Conservation (phyloP, 305 asterid genomes). For the Solanum hybrid region DNA sequence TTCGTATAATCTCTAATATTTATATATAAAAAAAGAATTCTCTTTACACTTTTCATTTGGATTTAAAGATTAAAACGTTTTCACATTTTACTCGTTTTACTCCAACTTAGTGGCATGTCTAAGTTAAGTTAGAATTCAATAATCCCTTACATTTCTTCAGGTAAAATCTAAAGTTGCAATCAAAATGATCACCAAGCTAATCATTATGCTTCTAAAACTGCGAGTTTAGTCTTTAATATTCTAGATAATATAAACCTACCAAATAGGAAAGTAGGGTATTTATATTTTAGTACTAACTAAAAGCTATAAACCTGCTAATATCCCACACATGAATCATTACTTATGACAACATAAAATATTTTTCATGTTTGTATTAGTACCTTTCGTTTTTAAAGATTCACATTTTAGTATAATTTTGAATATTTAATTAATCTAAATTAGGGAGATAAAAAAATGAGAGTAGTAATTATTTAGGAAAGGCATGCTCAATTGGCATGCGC, state of each 20-base stretch:
- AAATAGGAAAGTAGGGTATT: not conserved
- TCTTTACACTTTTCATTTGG: not conserved
- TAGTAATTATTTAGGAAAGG: not conserved
- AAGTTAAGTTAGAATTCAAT: not conserved
- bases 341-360: not conserved
- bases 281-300: not conserved
- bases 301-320: not conserved
- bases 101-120: not conserved
- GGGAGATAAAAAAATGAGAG: not conserved
- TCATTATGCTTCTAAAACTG: not conserved
- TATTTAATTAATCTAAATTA: not conserved
- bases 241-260: not conserved
- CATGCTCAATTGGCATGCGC: conserved; percentile 3
- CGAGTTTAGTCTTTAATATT: not conserved
- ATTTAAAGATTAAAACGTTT: not conserved
- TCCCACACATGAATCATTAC: not conserved
- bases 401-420: not conserved
- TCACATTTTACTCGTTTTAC: not conserved
- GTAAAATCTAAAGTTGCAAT: not conserved
- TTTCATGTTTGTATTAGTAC: not conserved
- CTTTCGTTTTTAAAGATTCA: not conserved
- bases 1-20: not conserved
- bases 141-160: not conserved
- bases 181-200: not conserved
- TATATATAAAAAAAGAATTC: not conserved